These are phyloP conservation scores for Gossypium arboreum DNA, from an alignment of 345 rosid genomes.

Conservation along the genomic window DNA sequence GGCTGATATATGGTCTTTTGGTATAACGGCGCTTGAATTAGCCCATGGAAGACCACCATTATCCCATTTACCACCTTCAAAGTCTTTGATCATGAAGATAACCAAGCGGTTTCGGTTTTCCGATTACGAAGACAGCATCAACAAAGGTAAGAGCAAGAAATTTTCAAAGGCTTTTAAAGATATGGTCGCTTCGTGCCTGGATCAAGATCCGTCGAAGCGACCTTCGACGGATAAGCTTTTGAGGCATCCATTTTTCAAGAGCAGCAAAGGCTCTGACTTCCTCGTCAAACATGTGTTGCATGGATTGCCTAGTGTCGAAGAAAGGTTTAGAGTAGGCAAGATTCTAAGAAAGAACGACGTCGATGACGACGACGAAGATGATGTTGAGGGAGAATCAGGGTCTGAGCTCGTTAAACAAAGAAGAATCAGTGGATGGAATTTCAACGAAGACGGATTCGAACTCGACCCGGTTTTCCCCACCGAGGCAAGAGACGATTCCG, in stretches of 20 bases:
- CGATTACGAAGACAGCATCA: conserved; percentile 51
- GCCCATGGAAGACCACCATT: conserved; percentile 85
- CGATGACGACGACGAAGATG: conserved; percentile 29
- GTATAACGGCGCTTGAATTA: conserved; percentile 82
- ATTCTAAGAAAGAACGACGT: conserved; percentile 1
- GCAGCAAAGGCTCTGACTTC: conserved; percentile 56
- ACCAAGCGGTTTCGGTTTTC: conserved; percentile 67
- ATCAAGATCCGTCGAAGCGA: conserved; percentile 74
- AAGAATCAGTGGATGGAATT: conserved; percentile 93
- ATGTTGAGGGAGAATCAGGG: conserved; percentile 23
- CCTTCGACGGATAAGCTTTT: conserved; percentile 72
- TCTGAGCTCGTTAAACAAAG: conserved; percentile 41
- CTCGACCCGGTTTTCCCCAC: conserved; percentile 71
- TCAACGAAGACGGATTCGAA: conserved; percentile 63
- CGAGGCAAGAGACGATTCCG: conserved; percentile 17
- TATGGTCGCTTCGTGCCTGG: conserved; percentile 72
- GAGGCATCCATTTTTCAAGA: conserved; percentile 71
- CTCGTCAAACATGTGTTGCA: conserved; percentile 53
- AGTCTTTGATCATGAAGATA: conserved; percentile 73
- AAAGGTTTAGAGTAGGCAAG: conserved; percentile 44
- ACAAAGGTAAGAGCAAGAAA: conserved; percentile 43
- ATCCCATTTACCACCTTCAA: conserved; percentile 75
- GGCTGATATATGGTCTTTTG: conserved; percentile 94
- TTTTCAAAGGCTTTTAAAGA: conserved; percentile 81
- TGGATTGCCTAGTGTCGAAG: conserved; percentile 67